Evolutionary conservation across 1,139 yeast genomes (phyloP).

Genomic region (Zygoascus sp.): DNA sequence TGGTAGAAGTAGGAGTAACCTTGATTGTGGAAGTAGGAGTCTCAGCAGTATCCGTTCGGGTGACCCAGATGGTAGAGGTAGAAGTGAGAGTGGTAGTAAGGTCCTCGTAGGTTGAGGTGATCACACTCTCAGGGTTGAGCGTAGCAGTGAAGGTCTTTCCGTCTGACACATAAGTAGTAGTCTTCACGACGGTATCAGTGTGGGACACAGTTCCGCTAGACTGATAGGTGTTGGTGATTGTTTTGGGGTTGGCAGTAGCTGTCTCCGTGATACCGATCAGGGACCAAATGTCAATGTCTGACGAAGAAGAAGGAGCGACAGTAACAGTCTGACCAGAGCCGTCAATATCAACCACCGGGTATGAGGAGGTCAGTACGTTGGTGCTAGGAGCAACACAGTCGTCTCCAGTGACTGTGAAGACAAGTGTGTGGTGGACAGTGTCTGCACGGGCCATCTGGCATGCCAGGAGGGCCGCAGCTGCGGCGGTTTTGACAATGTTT

Average conservation of each 20-base stretch:
- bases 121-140: too few relatives aligned
- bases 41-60: conserved; percentile 24
- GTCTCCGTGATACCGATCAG: conserved; percentile 14
- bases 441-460: conserved; percentile 7
- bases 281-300: conserved; percentile 12
- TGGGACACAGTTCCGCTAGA: conserved; percentile 1
- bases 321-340: conserved; percentile 20
- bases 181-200: conserved; percentile 8
- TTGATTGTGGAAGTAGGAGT: conserved; percentile 28
- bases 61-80: conserved; percentile 20
- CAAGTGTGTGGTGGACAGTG: conserved; percentile 20
- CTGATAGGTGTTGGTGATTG: conserved; percentile 9
- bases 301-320: conserved; percentile 6
- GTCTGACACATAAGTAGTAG: conserved; percentile 14
- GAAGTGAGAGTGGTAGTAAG: conserved; percentile 21
- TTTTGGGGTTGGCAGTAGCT: conserved; percentile 14
- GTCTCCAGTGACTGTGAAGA: conserved; percentile 26
- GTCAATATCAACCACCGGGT: conserved; percentile 26
- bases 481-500: conserved; percentile 1
- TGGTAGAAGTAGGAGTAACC: conserved; percentile 27
- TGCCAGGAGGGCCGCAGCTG: conserved; percentile 2
- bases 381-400: conserved; percentile 19
- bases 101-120: conserved; percentile 26
- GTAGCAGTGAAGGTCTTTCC: conserved; percentile 19
- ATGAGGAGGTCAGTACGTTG: conserved; percentile 18